Evolutionary conservation across 73 alveolate genomes (phyloP).

Genomic region (Paramecium octaurelia): DNA sequence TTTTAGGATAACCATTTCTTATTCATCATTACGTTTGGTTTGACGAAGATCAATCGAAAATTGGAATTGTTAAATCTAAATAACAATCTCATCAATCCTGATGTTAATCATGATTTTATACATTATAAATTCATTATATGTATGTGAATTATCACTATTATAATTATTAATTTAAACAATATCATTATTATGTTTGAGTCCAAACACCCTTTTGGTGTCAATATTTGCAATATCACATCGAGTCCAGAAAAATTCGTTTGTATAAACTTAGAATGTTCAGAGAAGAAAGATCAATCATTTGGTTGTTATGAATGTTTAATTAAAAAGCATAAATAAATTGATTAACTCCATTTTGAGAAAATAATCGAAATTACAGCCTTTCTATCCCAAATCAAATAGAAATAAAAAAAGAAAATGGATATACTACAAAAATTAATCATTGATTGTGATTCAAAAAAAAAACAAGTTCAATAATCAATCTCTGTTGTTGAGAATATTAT

Average conservation of each 20-base stretch:
- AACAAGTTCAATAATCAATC: too few species aligned
- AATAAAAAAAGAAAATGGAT: neutral
- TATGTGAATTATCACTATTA: too few species aligned
- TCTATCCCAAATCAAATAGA: neutral
- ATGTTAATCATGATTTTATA: neutral
- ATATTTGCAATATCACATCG: neutral
- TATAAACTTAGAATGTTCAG: neutral
- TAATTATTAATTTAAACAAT: too few species aligned
- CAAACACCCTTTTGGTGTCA: neutral
- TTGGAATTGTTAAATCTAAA: conserved; percentile 33
- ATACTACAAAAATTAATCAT: neutral
- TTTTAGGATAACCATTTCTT: conserved; percentile 19
- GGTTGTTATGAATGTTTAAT: neutral
- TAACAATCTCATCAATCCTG: neutral
- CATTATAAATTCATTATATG: neutral
- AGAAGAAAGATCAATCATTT: neutral
- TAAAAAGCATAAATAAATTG: neutral
- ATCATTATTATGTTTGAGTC: too few species aligned
- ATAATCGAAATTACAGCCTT: neutral
- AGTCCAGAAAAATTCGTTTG: neutral
- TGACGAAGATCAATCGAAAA: conserved; percentile 10
- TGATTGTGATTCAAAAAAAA: neutral
- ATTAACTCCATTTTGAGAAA: neutral
- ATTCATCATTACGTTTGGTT: conserved; percentile 37
- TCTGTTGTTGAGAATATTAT: too few species aligned